Evolutionary conservation across 345 rosid species (phyloP).

Genomic region (Sisymbrium irio): DNA sequence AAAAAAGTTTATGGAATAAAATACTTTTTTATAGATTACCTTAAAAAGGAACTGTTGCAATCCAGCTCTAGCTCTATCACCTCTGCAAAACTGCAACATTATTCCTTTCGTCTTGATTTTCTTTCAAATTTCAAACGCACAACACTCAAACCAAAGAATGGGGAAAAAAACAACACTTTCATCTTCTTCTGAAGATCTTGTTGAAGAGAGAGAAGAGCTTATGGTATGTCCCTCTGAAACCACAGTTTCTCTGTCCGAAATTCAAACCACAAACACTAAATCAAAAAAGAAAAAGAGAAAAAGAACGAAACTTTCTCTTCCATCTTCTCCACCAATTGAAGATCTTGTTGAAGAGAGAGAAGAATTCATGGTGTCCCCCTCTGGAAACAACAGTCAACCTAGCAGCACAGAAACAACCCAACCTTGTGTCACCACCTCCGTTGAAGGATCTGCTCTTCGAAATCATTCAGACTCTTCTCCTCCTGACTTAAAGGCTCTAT

Average conservation of each 20-base stretch:
- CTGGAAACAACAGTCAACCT: constrained; percentile 21
- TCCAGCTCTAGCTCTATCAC: not conserved
- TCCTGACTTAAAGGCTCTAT: not conserved
- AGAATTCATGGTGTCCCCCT: constrained; percentile 26
- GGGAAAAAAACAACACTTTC: not conserved
- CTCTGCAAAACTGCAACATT: not conserved
- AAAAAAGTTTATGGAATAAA: too few species aligned
- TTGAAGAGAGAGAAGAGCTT: constrained; percentile 36
- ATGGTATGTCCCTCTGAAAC: constrained; percentile 28
- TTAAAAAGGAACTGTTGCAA: not conserved
- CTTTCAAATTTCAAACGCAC: not conserved
- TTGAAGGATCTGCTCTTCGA: too few species aligned
- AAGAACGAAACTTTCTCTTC: not conserved
- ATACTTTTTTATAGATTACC: too few species aligned
- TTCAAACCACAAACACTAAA: not conserved
- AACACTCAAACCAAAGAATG: not conserved
- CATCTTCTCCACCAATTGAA: not conserved
- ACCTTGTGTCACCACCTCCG: too few species aligned
- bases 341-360: constrained; percentile 32
- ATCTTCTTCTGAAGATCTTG: not conserved
- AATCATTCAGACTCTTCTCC: not conserved
- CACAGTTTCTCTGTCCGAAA: not conserved
- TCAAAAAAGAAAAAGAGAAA: not conserved
- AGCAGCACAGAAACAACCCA: not conserved
- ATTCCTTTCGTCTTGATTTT: not conserved